Base-by-base conservation (phyloP, 108 stramenopile genomes). In the Discostella pseudostelligera region DNA sequence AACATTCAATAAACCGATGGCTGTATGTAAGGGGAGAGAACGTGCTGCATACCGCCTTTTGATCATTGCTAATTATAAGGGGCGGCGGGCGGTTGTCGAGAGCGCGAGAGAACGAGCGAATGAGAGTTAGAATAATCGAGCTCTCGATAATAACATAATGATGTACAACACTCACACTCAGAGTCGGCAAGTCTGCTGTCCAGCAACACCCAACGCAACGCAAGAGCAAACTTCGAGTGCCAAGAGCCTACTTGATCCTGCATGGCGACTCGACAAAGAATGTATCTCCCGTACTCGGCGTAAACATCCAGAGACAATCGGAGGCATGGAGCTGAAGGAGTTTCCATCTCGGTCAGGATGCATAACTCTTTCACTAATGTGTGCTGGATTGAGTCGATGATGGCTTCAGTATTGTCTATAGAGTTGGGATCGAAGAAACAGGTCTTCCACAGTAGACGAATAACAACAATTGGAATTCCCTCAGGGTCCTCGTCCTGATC, bases 361-460 rank as follows among this genome's bases (percentile, higher is more conserved):
- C 62, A 63, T 29, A 76, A 54, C 14, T 71, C 51, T 32, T 76
- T 65, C 45, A 71, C 56, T 25, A 76, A 63, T 21, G 63, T 56
- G 37, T 71, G 39, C 37, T 71, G 45, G 8, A 76, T 58, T n/a
- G 56, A 66, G 39, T 76, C 70, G 19, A 76, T 39, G 14, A 66
- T 59, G 11, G 8, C 1, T 0, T 65, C 57, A 19, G 40, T 43
- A 7, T 65, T 45, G 17, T 65, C 54, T 14, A 37, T 16, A 4
- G 44, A 67, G 47, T 62, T 25, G 25, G 20, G 14, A 13, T 67
- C 53, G 55, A 67, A 67, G 36, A 74, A 56, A 47, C 65, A 67
- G 10, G 59, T 22, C 42, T 62, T 74, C 75, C 75, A 76, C 26
- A 70, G 12, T 14, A 56, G 14, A 2, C 63, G 63, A 40, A 71